Conservation (phyloP, 2,329 filamentous ascomycete genomes). For the Colletotrichum sp. region DNA sequence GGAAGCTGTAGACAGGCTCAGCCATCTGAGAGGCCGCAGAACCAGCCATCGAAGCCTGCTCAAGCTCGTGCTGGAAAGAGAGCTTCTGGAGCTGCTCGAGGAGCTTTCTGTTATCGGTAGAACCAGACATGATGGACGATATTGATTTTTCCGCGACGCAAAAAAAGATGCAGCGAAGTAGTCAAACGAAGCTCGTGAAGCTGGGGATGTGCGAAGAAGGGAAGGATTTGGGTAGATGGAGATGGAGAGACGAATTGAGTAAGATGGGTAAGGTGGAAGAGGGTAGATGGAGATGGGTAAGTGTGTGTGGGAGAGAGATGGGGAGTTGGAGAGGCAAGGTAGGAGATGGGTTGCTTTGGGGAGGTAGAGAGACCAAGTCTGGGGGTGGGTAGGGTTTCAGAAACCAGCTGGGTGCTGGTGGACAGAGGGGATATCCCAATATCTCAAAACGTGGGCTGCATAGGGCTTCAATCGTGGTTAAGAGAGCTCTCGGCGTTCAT, state of each 20-base stretch:
- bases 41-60: neutral
- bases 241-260: neutral
- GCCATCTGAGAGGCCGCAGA: neutral
- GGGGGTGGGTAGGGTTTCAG: neutral
- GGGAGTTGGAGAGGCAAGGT: neutral
- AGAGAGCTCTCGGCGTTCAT: neutral
- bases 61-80: constrained; percentile 1
- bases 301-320: neutral
- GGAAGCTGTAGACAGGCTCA: neutral
- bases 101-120: constrained; percentile 4
- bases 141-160: neutral
- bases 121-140: neutral
- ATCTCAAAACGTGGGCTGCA: neutral
- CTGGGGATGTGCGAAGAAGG: neutral
- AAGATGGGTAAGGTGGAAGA: neutral
- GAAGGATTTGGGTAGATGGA: neutral
- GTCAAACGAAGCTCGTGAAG: neutral
- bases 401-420: neutral
- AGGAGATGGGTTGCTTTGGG: neutral
- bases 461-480: neutral
- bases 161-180: neutral
- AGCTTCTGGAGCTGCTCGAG: constrained; percentile 11
- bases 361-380: neutral
- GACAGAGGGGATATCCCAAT: neutral
- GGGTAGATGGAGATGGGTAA: neutral